phyloP scores from a whole-genome alignment of 371 early-diverging fungal species.

The Thermomucor indicae-seudaticae region DNA sequence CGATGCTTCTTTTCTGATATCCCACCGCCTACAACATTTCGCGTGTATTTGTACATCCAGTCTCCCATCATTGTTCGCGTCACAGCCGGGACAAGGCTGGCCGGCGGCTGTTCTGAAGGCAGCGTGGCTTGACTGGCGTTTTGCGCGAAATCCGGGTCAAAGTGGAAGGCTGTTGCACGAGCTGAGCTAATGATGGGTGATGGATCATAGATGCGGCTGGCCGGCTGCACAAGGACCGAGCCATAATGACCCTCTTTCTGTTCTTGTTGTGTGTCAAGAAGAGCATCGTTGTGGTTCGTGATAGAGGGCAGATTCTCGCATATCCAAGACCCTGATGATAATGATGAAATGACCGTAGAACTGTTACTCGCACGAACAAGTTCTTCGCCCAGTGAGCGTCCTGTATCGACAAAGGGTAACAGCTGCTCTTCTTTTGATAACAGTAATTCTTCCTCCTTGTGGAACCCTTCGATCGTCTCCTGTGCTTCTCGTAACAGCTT shows the following conservation, averaged over 20 bases:
- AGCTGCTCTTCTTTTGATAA: background rate
- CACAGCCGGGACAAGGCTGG: constrained; percentile 16
- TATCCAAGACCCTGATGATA: too few relatives aligned
- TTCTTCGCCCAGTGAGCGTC: constrained; percentile 9
- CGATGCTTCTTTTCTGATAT: constrained; percentile 61
- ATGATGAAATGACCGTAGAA: background rate
- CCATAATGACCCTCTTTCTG: background rate
- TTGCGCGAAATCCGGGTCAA: constrained; percentile 8
- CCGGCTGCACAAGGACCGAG: background rate
- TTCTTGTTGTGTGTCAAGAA: background rate
- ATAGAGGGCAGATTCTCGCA: too few relatives aligned
- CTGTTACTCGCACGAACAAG: background rate
- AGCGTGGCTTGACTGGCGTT: background rate
- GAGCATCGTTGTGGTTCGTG: background rate
- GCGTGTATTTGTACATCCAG: constrained; percentile 69
- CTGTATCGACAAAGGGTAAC: background rate
- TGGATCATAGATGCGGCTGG: too few relatives aligned
- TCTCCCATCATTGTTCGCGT: constrained; percentile 80
- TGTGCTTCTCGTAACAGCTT: constrained; percentile 14
- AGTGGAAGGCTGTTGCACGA: constrained; percentile 6
- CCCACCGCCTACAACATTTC: constrained; percentile 44
- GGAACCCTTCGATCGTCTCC: constrained; percentile 11
- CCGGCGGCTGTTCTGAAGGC: background rate
- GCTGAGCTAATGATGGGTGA: constrained; percentile 7
- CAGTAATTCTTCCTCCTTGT: background rate